Conservation (phyloP, 1,284 basidiomycete species). For the Hymenochaete sp. region DNA sequence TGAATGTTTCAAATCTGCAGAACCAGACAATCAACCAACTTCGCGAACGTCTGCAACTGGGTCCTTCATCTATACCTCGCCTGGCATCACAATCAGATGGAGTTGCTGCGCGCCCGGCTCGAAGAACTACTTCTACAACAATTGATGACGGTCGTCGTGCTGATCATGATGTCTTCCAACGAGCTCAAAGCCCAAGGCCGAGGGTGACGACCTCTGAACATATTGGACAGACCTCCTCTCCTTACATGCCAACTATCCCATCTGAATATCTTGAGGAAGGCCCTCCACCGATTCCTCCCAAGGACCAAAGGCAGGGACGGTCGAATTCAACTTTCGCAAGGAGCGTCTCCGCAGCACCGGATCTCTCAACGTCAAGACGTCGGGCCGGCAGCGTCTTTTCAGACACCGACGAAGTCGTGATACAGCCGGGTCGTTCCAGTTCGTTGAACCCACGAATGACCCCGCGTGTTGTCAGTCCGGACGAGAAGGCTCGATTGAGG, state of each 20-base stretch:
- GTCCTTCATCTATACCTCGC: slow-evolving; percentile 15
- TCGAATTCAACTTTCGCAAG: slow-evolving; percentile 12
- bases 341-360: slow-evolving; percentile 9
- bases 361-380: not conserved
- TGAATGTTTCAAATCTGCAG: slow-evolving; percentile 12
- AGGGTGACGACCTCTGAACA: slow-evolving; percentile 4
- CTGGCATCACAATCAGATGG: too few species aligned
- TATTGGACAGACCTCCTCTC: not conserved
- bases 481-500: slow-evolving; percentile 35
- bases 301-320: slow-evolving; percentile 11
- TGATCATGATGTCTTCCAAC: too few species aligned
- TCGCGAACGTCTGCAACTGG: slow-evolving; percentile 14
- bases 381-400: slow-evolving; percentile 9
- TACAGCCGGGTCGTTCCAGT: slow-evolving; percentile 20
- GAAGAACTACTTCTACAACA: slow-evolving; percentile 12
- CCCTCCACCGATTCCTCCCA: slow-evolving; percentile 31
- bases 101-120: too few species aligned
- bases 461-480: slow-evolving; percentile 28
- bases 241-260: slow-evolving; percentile 11
- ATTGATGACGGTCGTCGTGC: slow-evolving; percentile 4
- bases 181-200: slow-evolving; percentile 3
- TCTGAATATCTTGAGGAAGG: slow-evolving; percentile 17
- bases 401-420: slow-evolving; percentile 14
- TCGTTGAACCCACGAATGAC: slow-evolving; percentile 19
- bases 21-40: slow-evolving; percentile 6